phyloP scores from a whole-genome alignment of 805 yeast genomes.

The Candida maltosa region DNA sequence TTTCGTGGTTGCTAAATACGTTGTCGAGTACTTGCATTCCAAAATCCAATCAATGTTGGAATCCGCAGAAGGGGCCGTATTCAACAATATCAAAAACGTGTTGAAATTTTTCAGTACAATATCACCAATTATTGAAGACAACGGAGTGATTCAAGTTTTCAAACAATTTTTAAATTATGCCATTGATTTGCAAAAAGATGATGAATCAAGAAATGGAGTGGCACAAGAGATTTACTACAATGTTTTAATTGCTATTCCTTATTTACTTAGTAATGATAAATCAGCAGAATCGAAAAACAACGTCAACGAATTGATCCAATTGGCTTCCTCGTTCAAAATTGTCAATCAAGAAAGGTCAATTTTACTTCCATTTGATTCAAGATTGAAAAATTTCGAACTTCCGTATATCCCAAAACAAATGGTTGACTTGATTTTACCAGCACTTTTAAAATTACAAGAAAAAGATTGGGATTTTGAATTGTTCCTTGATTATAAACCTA shows the following conservation, averaged over 20 bases:
- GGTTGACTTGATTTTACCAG: conserved; percentile 50
- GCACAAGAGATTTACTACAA: conserved; percentile 69
- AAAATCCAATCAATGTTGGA: conserved; percentile 57
- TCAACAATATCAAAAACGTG: conserved; percentile 68
- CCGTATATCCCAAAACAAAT: conserved; percentile 54
- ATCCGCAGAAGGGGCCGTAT: conserved; percentile 47
- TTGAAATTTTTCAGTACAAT: conserved; percentile 69
- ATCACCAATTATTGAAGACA: conserved; percentile 56
- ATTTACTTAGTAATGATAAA: conserved; percentile 45
- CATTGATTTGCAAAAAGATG: conserved; percentile 47
- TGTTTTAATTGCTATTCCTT: conserved; percentile 64
- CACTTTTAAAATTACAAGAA: conserved; percentile 33
- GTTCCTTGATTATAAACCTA: conserved; percentile 30
- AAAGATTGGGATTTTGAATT: conserved; percentile 39
- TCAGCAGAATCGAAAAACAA: conserved; percentile 23
- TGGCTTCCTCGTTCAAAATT: conserved; percentile 41
- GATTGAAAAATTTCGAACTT: conserved; percentile 24
- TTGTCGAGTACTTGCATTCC: conserved; percentile 66
- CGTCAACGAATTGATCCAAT: conserved; percentile 40
- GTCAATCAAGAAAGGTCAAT: conserved; percentile 11
- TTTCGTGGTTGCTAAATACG: conserved; percentile 62
- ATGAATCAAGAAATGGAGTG: conserved; percentile 45
- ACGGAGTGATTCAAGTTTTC: conserved; percentile 39
- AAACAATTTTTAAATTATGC: conserved; percentile 53
- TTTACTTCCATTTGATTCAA: conserved; percentile 34